A percentile compares a stretch with the other conserved stretches of the same genome.
phyloP scores from a whole-genome alignment of 768 basidiomycete species.

The Lactarius trivialis region DNA sequence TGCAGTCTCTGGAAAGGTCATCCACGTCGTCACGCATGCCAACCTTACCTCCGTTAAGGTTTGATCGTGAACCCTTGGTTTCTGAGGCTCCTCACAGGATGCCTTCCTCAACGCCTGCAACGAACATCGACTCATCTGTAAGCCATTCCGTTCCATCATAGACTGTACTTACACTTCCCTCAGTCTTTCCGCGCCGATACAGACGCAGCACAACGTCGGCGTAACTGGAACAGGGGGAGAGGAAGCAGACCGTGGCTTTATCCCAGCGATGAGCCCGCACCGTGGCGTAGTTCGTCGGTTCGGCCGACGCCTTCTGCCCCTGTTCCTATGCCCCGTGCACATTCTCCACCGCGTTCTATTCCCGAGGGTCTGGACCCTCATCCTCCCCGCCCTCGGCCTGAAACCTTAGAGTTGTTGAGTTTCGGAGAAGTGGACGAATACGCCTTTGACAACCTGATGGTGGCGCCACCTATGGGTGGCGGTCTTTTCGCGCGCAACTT shows the following conservation, averaged over 20 bases:
- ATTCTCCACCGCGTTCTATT: conserved; percentile 9
- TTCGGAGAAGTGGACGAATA: conserved; percentile 11
- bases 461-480: not conserved
- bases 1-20: conserved; percentile 12
- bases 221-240: conserved; percentile 15
- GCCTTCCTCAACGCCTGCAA: conserved; percentile 1
- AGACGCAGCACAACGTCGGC: conserved; percentile 10
- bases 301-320: conserved; percentile 4
- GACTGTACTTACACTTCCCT: not conserved
- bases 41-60: conserved; percentile 21
- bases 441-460: not conserved
- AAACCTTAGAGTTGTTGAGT: conserved; percentile 4
- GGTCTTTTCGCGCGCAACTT: conserved; percentile 4
- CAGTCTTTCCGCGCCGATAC: conserved; percentile 13
- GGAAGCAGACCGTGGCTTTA: conserved; percentile 4
- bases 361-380: conserved; percentile 8
- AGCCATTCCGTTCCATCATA: not conserved
- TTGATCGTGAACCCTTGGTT: conserved; percentile 14
- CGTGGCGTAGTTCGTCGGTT: conserved; percentile 10
- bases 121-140: conserved; percentile 1
- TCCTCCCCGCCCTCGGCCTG: not conserved
- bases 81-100: conserved; percentile 5
- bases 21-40: conserved; percentile 14
- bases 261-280: not conserved
- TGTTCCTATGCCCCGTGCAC: conserved; percentile 14